Base-by-base conservation (phyloP, 2,329 filamentous ascomycete genomes). In the Diaporthe capsici region DNA sequence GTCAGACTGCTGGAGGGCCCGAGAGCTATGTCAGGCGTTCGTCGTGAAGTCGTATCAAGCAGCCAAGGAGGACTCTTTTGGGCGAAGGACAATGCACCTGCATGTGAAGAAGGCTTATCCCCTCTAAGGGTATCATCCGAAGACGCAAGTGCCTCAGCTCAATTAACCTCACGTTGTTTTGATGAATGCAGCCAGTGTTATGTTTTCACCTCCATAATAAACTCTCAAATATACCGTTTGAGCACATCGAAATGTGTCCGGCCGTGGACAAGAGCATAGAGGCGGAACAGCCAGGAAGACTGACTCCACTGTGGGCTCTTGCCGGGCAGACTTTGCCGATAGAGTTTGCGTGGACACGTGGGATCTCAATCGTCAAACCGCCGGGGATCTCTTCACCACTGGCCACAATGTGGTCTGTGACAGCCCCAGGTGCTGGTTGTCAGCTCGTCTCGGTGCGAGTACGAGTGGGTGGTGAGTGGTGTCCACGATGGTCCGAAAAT, bases 311-410 rank as follows among this genome's bases (percentile, higher is more conserved):
- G 65, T 68, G 65, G 65, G 47, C 65, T 70, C 34, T 31, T 34
- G 65, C 31, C 65, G 47, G 65, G 28, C 31, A 68, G 28, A 53
- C 47, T 39, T 39, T 20, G 65, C 47, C 65, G 65, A 70, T 70
- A 55, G 65, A 70, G 65, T 70, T 70, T 70, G 65, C 65, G n/a
- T 42, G 65, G 65, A 28, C 65, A 70, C 65, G 65, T 55, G 65
- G 49, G 65, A 70, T 70, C 65, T 70, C 65, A 70, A 70, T 70
- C 49, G 65, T 53, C 34, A 37, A 53, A 20, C 63, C 28, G 65
- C 47, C 65, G 47, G 65, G 65, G 31, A 53, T 70, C 47, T 70
- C n/a, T 49, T 28, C n/a, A 70, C 65, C 65, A 70, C 65, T 55
- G 65, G 65, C 65, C 65, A 55, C 65, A 42, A 3, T 70, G 65